Percentiles rank a stretch among this genome's conserved stretches.
phyloP scores from a whole-genome alignment of 1,284 basidiomycete genomes.

The Vanrija humicola region DNA sequence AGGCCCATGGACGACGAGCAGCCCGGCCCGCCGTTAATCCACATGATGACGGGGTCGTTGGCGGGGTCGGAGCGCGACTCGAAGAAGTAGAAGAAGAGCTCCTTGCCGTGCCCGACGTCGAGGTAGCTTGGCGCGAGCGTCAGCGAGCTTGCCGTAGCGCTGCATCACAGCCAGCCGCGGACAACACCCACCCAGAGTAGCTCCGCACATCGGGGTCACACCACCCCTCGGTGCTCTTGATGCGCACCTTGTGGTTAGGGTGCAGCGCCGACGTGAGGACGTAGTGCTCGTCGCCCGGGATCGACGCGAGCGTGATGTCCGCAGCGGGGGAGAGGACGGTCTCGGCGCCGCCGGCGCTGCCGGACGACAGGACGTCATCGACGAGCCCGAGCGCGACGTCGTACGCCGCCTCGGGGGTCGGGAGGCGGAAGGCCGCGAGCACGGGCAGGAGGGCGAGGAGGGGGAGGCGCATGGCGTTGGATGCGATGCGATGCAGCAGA shows the following conservation, averaged over 20 bases:
- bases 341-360: neutral
- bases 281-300: conserved; percentile 32
- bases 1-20: conserved; percentile 52
- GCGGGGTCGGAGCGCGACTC: conserved; percentile 66
- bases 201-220: conserved; percentile 47
- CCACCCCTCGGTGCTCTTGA: conserved; percentile 48
- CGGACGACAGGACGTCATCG: conserved; percentile 15
- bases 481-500: neutral
- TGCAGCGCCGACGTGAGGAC: conserved; percentile 27
- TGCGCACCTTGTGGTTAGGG: conserved; percentile 42
- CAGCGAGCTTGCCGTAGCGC: too few relatives aligned
- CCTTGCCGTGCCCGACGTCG: conserved; percentile 63
- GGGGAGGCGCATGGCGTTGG: conserved; percentile 4
- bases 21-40: conserved; percentile 50
- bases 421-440: conserved; percentile 28
- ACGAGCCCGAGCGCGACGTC: conserved; percentile 18
- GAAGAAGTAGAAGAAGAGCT: conserved; percentile 81
- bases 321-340: conserved; percentile 25
- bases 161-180: too few relatives aligned
- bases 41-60: conserved; percentile 51
- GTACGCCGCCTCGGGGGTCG: conserved; percentile 30
- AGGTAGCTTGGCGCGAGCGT: conserved; percentile 51
- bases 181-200: conserved; percentile 31
- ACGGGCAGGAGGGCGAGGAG: conserved; percentile 20
- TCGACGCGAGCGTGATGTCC: conserved; percentile 31